Base-by-base conservation (phyloP, 2,329 filamentous ascomycete genomes). In the Dactylonectria macrodidyma region DNA sequence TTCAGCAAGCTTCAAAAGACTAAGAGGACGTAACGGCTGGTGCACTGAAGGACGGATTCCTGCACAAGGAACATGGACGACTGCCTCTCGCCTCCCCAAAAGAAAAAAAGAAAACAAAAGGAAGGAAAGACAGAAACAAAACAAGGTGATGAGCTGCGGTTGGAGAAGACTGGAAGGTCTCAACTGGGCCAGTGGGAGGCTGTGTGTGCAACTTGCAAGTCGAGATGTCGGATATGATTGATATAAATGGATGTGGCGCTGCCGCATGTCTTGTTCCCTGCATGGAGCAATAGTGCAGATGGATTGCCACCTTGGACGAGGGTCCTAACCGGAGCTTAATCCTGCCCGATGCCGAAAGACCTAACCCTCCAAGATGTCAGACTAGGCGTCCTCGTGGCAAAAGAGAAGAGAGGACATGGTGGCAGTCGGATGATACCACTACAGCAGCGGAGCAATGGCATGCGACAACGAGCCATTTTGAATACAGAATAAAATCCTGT, bases 391-490 rank as follows among this genome's bases (percentile, higher is more conserved):
- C 66, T 73, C 66, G 75, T 75, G 71, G 74, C 72, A 57, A 76
- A 73, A 68, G 65, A 58, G 60, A 55, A 57, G 26, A 30, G 26
- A 30, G 26, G 26, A 69, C 75, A 76, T 76, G 65, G 52, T 64
- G 70, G 68, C 70, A 60, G 63, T 65, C 65, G 56, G 68, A 73
- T 67, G 67, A 54, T 33, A 54, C 66, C 65, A 67, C 72, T 67
- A 66, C 62, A 47, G 59, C 65, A 63, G 66, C 58, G 59, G 62
- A 36, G 56, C 62, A 67, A 59, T 58, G 65, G 60, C 70, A 76
- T 74, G 74, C 72, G 71, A 76, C 60, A 24, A 56, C 68, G 75
- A 74, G 75, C 71, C 75, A 78, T 78, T 79, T 79, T 78, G 77
- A 77, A 71, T 67, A 62, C 73, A 74, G 50, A 70, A 68, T 69